Conservation (phyloP, 2,329 filamentous ascomycete species). For the Trichoderma polysporum region DNA sequence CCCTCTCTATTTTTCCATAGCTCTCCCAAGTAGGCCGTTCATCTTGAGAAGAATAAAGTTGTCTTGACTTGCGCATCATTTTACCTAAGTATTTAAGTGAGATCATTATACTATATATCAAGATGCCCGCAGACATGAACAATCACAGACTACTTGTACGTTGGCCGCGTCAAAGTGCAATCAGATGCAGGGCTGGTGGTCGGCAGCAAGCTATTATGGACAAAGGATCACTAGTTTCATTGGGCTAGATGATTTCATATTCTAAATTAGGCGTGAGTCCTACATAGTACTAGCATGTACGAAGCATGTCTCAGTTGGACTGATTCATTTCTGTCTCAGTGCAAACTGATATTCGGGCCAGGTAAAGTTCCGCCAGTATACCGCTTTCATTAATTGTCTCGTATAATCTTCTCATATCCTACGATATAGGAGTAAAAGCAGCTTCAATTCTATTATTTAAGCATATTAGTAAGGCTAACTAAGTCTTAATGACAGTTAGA, state of each 20-base stretch:
- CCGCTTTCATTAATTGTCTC: neutral
- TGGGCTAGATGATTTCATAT: neutral
- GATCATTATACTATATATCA: no score
- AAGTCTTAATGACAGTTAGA: neutral
- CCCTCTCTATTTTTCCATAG: neutral
- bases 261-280: neutral
- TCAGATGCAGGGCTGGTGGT: neutral
- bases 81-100: neutral
- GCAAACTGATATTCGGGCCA: neutral
- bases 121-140: no score
- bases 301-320: constrained; percentile 6
- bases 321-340: neutral
- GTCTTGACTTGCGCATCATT: neutral
- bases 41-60: neutral
- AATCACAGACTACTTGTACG: neutral
- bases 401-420: neutral
- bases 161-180: neutral
- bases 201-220: neutral
- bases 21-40: neutral
- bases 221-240: neutral
- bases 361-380: neutral
- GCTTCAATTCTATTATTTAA: neutral
- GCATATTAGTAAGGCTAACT: neutral
- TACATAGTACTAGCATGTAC: neutral
- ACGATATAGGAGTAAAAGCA: neutral